Base-by-base conservation (phyloP, 148 eudicot species). In the Heliosperma pusillum region DNA sequence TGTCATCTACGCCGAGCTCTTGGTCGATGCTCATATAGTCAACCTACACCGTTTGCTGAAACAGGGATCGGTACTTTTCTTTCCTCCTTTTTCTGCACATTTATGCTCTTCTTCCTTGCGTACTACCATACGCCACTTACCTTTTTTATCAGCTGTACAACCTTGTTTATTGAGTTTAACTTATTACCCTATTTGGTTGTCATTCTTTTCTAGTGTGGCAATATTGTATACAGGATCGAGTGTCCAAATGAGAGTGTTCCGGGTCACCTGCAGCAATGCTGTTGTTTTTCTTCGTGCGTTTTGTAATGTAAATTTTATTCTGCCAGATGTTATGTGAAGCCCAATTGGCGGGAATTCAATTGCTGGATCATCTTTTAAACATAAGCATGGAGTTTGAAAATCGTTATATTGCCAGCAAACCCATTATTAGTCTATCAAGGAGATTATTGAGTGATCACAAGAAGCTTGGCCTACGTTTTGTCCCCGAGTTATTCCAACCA, bases 401-500 rank as follows among this genome's bases (percentile, higher is more conserved):
- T 66, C 74, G 63, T 71, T 76, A 74, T 67, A 84, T 84, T 36
- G 89, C 85, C 52, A 77, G 75, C 81, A 92, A 87, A 82, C 75
- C 82, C 69, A 62, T 89, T 19, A 77, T 92, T 76, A 81, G 85
- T 62, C 76, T 88, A 61, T 80, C 86, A 45, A 85, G 85, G 83
- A 80, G 87, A 66, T 78, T 92, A 67, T 70, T 96, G 78, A 62
- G 53, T 74, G 84, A 74, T 60, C 91, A 90, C 78, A 86, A 82
- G 81, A 96, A 96, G 82, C 94, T 96, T 81, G 89, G 88, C 71
- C 79, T 96, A 80, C 83, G 74, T 74, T 90, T 78, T 79, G 44
- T 85, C 61, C 87, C 89, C 44, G 90, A 91, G 79, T 36, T 87
- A 30, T 84, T 79, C 10, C 74, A 87, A 55, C 76, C 86, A 40